phyloP scores from a whole-genome alignment of 139 green algal species.

The Chara braunii region DNA sequence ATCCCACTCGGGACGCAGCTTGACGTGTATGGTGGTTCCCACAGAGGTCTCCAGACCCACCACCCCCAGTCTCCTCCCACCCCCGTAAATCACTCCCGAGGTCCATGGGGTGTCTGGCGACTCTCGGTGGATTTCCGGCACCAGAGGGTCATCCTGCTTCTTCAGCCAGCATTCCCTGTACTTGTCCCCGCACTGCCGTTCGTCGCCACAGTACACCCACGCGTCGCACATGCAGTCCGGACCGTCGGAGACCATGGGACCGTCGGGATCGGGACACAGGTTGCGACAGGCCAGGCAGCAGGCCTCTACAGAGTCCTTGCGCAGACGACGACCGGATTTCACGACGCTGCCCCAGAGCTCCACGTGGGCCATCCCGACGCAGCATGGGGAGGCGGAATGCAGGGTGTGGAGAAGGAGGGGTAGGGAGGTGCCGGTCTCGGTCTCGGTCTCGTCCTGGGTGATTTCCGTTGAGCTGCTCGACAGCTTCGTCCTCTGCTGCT shows the following conservation, averaged over 20 bases:
- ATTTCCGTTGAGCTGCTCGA: background rate
- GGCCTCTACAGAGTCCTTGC: slow-evolving; percentile 5
- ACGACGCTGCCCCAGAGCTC: slow-evolving; percentile 31
- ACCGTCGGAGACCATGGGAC: no score
- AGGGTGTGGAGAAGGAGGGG: no score
- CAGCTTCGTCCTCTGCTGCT: background rate
- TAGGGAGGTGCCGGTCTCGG: background rate
- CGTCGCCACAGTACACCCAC: slow-evolving; percentile 36
- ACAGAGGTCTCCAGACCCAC: slow-evolving; percentile 6
- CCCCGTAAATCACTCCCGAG: slow-evolving; percentile 14
- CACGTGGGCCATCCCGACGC: slow-evolving; percentile 6
- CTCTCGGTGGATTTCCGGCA: slow-evolving; percentile 16
- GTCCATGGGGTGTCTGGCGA: slow-evolving; percentile 12
- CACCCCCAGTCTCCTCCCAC: slow-evolving; percentile 7
- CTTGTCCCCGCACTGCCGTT: slow-evolving; percentile 9
- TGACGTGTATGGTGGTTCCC: slow-evolving; percentile 7
- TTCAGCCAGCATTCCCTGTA: slow-evolving; percentile 36
- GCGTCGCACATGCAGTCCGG: slow-evolving; percentile 24
- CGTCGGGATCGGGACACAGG: no score
- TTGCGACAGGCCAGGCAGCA: slow-evolving; percentile 34
- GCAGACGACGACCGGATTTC: slow-evolving; percentile 19
- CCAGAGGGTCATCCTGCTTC: slow-evolving; percentile 17
- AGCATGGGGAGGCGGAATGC: background rate
- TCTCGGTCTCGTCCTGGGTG: background rate
- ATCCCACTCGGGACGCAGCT: slow-evolving; percentile 24